A percentile compares a stretch with the other conserved stretches of the same genome.
phyloP scores from a whole-genome alignment of 2,329 filamentous ascomycete species.

The Colletotrichum neosansevieriae region DNA sequence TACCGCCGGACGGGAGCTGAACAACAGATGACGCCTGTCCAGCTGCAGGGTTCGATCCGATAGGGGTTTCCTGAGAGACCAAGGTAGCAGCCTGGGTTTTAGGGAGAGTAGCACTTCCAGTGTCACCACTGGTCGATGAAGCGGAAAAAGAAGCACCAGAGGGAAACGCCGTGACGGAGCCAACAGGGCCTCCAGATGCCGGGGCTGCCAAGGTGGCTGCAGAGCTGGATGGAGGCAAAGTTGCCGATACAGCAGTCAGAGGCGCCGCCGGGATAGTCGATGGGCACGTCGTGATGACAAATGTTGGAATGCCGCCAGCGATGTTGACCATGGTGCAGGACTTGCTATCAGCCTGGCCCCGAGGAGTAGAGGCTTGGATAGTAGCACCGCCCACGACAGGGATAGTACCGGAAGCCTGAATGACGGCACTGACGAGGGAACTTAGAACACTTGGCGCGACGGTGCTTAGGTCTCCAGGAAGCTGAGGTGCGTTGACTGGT shows the following conservation, averaged over 20 bases:
- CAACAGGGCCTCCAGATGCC: not conserved
- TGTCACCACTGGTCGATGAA: accelerated
- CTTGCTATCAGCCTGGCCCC: not conserved
- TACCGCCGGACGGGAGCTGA: too few relatives aligned
- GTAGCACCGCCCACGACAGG: not conserved
- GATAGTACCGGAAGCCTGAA: not conserved
- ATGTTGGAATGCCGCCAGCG: conserved; percentile 18
- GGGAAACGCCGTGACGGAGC: not conserved
- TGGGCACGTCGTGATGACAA: conserved; percentile 15
- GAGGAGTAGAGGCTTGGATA: not conserved
- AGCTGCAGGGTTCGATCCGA: not conserved
- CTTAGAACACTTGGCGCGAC: not conserved
- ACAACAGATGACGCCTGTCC: not conserved
- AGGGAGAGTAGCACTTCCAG: not conserved
- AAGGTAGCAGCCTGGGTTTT: not conserved
- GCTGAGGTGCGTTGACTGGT: conserved; percentile 22
- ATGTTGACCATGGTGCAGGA: conserved; percentile 21
- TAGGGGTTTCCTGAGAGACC: not conserved
- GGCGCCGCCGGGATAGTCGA: too few relatives aligned
- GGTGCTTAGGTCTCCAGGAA: conserved; percentile 3
- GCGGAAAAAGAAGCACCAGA: not conserved
- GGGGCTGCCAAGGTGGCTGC: not conserved
- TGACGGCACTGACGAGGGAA: not conserved
- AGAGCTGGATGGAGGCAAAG: too few relatives aligned
- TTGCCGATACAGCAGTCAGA: too few relatives aligned